Base-by-base conservation (phyloP, 192 early-diverging fungal species). In the Backusella psychrophila region DNA sequence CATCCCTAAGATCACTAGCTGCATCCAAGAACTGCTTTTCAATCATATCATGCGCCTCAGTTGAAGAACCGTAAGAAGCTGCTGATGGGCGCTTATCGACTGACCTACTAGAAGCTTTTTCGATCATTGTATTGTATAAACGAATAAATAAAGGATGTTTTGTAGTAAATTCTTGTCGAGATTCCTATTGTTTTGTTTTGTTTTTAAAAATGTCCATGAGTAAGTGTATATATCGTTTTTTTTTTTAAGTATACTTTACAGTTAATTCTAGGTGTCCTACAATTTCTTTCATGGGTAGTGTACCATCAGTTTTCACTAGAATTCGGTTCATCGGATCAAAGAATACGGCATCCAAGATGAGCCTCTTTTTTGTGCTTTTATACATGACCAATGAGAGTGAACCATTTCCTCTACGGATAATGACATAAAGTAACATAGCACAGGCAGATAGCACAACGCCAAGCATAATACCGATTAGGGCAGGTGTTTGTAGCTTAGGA, bases 251-350 rank as follows among this genome's bases (percentile, higher is more conserved):
- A 8, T 46, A 34, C 63, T 53, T 77, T 75, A 80, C 78, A 14
- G 77, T 49, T 49, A 73, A 44, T 52, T 73, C 21, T 29, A 73
- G 42, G 17, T 83, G 63, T 1, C 41, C 52, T n/a, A 69, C 49
- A 26, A 85, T 80, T 69, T 85, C 81, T 36, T 67, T 76, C 33
- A 75, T 75, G 4, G 84, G 84, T 14, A 85, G 49, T 35, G 71
- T 63, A 41, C 84, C 84, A 75, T 80, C 81, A 46, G 72, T 73
- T 65, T 75, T 75, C 0, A 85, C 84, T 1, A 85, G 71, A 17
- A 85, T 76, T 53, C 67, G 65, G 19, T 79, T 81, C 19, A 73
- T 19, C 8, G 49, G 34, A 74, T 85, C 77, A 69, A 79, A 83
- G n/a, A 81, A 71, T 0, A 80, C 81, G 2, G 46, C 31, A 35